A percentile compares a stretch with the other conserved stretches of the same genome.
phyloP scores from a whole-genome alignment of 2,329 filamentous ascomycete genomes.

The Myriosclerotinia duriaeana region DNA sequence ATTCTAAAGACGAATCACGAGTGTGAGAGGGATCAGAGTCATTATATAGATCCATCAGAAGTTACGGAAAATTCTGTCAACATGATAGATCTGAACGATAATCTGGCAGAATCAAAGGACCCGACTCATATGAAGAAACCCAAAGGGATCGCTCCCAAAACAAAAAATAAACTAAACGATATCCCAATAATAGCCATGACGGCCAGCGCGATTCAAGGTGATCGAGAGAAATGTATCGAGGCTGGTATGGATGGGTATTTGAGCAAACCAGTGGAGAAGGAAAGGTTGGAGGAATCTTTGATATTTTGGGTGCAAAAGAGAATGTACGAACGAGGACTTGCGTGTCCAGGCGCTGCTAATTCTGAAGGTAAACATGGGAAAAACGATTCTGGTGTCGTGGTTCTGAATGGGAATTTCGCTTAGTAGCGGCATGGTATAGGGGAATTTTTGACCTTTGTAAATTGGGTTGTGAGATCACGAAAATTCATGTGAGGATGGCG shows the following conservation, averaged over 20 bases:
- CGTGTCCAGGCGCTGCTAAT: no score
- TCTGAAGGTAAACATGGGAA: not conserved
- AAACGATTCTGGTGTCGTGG: not conserved
- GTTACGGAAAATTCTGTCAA: constrained; percentile 40
- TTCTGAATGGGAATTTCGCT: not conserved
- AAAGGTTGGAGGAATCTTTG: constrained; percentile 33
- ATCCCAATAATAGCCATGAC: constrained; percentile 53
- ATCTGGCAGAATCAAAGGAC: constrained; percentile 27
- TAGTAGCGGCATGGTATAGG: not conserved
- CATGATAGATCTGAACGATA: not conserved
- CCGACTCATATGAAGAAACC: not conserved
- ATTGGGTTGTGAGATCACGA: not conserved
- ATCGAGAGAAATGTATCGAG: constrained; percentile 49
- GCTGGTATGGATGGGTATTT: constrained; percentile 55
- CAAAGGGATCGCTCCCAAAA: constrained; percentile 26
- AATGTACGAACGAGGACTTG: not conserved
- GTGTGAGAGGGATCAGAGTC: constrained; percentile 11
- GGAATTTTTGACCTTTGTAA: not conserved
- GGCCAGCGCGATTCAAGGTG: constrained; percentile 50
- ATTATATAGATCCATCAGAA: not conserved
- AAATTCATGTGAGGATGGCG: not conserved
- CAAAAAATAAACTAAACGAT: constrained; percentile 36
- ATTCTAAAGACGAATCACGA: constrained; percentile 44
- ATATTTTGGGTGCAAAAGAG: constrained; percentile 31
- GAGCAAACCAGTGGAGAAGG: constrained; percentile 48